Conservation (phyloP, 2,329 filamentous ascomycete species). For the Pseudogymnoascus sp. region DNA sequence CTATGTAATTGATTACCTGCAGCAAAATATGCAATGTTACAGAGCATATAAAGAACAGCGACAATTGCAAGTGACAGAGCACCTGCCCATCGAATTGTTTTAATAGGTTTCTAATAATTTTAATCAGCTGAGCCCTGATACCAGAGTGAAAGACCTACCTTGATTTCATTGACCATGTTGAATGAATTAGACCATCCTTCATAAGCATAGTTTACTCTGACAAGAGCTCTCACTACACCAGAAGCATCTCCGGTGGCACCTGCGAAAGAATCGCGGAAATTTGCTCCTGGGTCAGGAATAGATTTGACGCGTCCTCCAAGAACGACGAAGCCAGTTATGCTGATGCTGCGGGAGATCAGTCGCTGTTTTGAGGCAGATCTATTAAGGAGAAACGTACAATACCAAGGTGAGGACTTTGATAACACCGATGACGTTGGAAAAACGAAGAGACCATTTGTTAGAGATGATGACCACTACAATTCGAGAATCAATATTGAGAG, state of each 20-base stretch:
- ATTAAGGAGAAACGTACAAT: constrained; percentile 36
- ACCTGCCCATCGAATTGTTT: constrained; percentile 45
- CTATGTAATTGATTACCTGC: constrained; percentile 32
- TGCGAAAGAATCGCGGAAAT: constrained; percentile 50
- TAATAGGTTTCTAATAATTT: constrained; percentile 44
- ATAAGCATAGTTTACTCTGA: constrained; percentile 55
- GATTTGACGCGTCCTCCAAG: constrained; percentile 45
- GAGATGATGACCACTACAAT: constrained; percentile 40
- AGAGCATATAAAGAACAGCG: constrained; percentile 49
- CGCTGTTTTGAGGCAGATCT: neutral
- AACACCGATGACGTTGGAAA: constrained; percentile 50
- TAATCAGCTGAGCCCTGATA: neutral
- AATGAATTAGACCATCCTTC: constrained; percentile 53
- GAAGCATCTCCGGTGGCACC: constrained; percentile 37
- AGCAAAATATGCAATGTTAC: constrained; percentile 56
- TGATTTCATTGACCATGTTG: constrained; percentile 56
- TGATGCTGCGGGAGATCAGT: constrained; percentile 33
- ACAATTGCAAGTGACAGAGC: constrained; percentile 45
- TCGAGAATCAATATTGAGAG: neutral
- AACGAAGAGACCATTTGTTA: constrained; percentile 50
- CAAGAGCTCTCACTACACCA: constrained; percentile 51
- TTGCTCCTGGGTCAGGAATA: constrained; percentile 39
- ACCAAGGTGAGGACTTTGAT: constrained; percentile 56
- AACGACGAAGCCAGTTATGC: constrained; percentile 55
- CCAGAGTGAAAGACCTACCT: constrained; percentile 26